Base-by-base conservation (phyloP, 805 yeast genomes). In the Torulaspora microellipsoides region DNA sequence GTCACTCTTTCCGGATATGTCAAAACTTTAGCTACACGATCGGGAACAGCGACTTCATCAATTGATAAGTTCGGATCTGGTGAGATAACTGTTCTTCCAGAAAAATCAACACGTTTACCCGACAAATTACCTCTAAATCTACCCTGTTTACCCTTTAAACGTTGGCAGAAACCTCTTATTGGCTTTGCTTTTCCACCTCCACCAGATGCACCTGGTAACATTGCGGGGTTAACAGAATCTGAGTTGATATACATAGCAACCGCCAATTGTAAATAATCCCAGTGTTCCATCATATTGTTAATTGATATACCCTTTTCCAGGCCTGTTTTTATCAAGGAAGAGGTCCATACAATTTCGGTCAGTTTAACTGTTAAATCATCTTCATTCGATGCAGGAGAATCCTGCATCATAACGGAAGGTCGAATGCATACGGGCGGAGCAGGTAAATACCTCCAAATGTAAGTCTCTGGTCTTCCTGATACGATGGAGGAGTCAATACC, bases 351-450 rank as follows among this genome's bases (percentile, higher is more conserved):
- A 49, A 93, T 87, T 67, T 93, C 99, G 0, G 98, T 88, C 46
- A 93, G 71, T 62, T 93, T 93, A 27, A 90, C 96, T 0, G 99
- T 93, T 52, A 93, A 71, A 67, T 95, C 99, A 67, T 93, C 99
- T 69, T 93, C 99, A 66, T 93, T 93, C 14, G 95, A 83, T 27
- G 95, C 93, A 20, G 85, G 80, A 5, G 83, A 77, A 53, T 85
- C 95, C 62, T 86, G 89, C 90, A 87, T 88, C 71, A 81, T 73
- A 27, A 93, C 98, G 4, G 98, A 90, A 3, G 99, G 99, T 53
- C 99, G 79, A 43, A 93, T 93, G 73, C 99, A 93, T 14, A 95
- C 97, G 0, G 99, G 99, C 1, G 99, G 99, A 0, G 98, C 98
- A 0, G 99, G 99, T 42, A 93, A 75, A 62, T 90, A 93, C 60